These are phyloP conservation scores for Crotalaria pallida DNA, from an alignment of 306 rosid genomes.

Conservation along the genomic window DNA sequence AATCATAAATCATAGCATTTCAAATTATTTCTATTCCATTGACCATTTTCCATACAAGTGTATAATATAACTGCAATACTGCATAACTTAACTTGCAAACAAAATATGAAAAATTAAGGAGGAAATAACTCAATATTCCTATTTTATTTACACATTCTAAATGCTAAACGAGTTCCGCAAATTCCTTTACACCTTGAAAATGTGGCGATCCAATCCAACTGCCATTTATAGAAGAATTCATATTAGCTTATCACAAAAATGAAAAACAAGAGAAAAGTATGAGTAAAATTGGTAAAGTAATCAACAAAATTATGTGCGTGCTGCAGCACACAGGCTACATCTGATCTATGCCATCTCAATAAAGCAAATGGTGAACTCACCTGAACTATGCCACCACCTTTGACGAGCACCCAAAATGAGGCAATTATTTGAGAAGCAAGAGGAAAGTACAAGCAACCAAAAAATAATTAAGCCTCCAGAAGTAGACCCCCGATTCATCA, in stretches of 20 bases:
- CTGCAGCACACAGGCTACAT: background rate
- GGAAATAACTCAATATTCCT: slow-evolving; percentile 41
- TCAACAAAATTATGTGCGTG: slow-evolving; percentile 2
- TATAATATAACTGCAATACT: slow-evolving; percentile 42
- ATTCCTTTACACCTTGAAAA: slow-evolving; percentile 55
- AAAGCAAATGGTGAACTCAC: slow-evolving; percentile 32
- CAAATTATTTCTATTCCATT: slow-evolving; percentile 32
- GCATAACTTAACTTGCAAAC: slow-evolving; percentile 38
- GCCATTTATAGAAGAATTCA: slow-evolving; percentile 6
- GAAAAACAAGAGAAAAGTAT: background rate
- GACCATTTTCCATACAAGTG: slow-evolving; percentile 43
- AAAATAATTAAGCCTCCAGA: slow-evolving; percentile 38
- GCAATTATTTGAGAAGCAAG: slow-evolving; percentile 47
- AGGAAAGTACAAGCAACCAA: slow-evolving; percentile 45
- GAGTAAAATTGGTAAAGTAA: background rate
- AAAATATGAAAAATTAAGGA: slow-evolving; percentile 14
- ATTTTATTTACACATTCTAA: slow-evolving; percentile 63
- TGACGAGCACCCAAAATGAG: slow-evolving; percentile 31
- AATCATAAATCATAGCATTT: slow-evolving; percentile 17
- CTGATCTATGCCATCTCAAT: background rate
- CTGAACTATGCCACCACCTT: slow-evolving; percentile 36
- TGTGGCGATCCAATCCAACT: slow-evolving; percentile 35
- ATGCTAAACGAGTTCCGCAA: slow-evolving; percentile 40
- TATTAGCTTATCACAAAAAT: background rate
- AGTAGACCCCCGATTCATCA: slow-evolving; percentile 45